Conservation (phyloP, 768 basidiomycete species). For the Asterophora lycoperdoides region DNA sequence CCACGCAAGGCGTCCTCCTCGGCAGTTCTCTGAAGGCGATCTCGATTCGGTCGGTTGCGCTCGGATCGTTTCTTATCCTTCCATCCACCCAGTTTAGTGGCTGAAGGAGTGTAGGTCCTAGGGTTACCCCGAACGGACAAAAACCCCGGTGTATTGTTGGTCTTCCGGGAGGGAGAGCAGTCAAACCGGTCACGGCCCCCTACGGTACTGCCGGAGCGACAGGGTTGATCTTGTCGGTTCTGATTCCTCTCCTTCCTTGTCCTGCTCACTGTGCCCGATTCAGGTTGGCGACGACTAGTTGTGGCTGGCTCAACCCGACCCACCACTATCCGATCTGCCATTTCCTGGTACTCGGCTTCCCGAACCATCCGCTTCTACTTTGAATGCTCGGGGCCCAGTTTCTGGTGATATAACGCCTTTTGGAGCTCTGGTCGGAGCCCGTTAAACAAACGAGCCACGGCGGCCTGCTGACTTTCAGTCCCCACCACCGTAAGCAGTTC, state of each 20-base stretch:
- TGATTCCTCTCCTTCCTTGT: too few species aligned
- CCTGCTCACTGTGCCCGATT: too few species aligned
- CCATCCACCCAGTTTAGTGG: neutral
- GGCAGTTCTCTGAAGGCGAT: too few species aligned
- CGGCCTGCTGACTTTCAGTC: slow-evolving; percentile 18
- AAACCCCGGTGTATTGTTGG: slow-evolving; percentile 1
- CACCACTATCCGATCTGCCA: slow-evolving; percentile 13
- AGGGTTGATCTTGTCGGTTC: too few species aligned
- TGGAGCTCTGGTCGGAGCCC: slow-evolving; percentile 25
- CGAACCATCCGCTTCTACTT: slow-evolving; percentile 22
- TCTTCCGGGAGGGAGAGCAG: neutral
- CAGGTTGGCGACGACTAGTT: too few species aligned
- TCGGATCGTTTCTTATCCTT: neutral
- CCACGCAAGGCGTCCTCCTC: too few species aligned
- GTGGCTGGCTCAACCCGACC: too few species aligned
- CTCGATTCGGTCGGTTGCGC: too few species aligned
- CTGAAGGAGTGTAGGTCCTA: neutral
- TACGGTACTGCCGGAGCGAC: too few species aligned
- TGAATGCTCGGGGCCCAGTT: slow-evolving; percentile 24
- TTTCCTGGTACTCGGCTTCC: slow-evolving; percentile 26
- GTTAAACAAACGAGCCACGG: slow-evolving; percentile 31
- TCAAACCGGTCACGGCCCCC: neutral
- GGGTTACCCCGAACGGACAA: neutral
- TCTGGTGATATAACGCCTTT: slow-evolving; percentile 22
- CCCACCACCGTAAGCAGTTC: slow-evolving; percentile 28